Evolutionary conservation across 306 rosid species (phyloP).

Genomic region (Trifolium pratense): DNA sequence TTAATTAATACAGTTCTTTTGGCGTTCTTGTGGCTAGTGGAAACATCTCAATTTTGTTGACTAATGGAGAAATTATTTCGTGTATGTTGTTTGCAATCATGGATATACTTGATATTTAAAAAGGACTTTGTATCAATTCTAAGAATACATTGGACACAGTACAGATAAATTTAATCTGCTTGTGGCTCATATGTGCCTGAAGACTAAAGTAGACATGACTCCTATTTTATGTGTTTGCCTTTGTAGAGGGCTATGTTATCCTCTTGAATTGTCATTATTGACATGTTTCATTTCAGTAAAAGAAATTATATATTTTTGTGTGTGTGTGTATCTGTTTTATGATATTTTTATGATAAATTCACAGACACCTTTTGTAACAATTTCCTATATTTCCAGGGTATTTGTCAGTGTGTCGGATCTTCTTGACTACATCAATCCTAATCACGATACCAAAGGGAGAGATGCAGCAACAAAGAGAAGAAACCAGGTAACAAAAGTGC

Average conservation of each 20-base stretch:
- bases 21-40: constrained; percentile 31
- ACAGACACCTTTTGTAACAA: constrained; percentile 25
- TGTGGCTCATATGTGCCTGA: background rate
- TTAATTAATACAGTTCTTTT: constrained; percentile 18
- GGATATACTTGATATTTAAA: no score
- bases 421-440: constrained; percentile 95
- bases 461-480: constrained; percentile 75
- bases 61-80: constrained; percentile 16
- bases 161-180: background rate
- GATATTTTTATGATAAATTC: no score
- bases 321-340: no score
- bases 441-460: constrained; percentile 75
- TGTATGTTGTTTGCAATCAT: background rate
- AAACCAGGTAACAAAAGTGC: constrained; percentile 72
- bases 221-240: constrained; percentile 5
- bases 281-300: background rate
- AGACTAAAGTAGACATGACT: background rate
- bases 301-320: constrained; percentile 1
- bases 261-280: constrained; percentile 29
- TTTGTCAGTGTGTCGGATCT: constrained; percentile 91
- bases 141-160: background rate
- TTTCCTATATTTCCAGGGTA: constrained; percentile 35
- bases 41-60: constrained; percentile 1
- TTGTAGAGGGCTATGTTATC: constrained; percentile 2
- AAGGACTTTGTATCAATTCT: no score